Conservation (phyloP, 2,329 filamentous ascomycete genomes). For the Clarireedia homoeocarpa region DNA sequence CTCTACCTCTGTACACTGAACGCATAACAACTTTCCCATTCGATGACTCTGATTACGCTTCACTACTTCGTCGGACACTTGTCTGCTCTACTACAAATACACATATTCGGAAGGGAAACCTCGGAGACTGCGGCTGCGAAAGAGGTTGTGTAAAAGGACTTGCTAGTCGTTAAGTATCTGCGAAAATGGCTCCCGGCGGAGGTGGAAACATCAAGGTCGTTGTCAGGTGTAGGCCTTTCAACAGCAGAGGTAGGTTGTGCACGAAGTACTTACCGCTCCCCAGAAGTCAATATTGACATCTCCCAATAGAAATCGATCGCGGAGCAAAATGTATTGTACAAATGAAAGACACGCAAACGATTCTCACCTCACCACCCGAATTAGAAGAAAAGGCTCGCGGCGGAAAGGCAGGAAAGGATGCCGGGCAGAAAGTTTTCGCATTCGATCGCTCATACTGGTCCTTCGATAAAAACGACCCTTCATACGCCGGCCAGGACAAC, state of each 20-base stretch:
- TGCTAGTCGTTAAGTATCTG: constrained; percentile 10
- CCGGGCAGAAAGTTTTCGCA: constrained; percentile 76
- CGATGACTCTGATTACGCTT: not conserved
- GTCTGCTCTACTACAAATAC: not conserved
- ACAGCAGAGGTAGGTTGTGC: constrained; percentile 66
- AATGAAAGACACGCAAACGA: constrained; percentile 89
- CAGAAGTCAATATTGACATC: constrained; percentile 10
- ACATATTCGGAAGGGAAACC: constrained; percentile 8
- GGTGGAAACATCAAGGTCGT: constrained; percentile 99
- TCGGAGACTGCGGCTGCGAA: not conserved
- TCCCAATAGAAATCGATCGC: constrained; percentile 68
- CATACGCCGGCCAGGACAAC: constrained; percentile 85
- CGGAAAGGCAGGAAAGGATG: constrained; percentile 59
- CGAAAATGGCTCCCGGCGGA: constrained; percentile 34
- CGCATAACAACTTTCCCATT: constrained; percentile 4
- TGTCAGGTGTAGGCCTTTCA: constrained; percentile 92
- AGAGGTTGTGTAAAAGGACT: constrained; percentile 3
- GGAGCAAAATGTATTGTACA: constrained; percentile 93
- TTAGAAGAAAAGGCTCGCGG: constrained; percentile 44
- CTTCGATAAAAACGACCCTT: constrained; percentile 71
- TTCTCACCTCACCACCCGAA: constrained; percentile 67
- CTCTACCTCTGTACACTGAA: constrained; percentile 4
- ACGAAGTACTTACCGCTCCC: not conserved
- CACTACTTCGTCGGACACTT: not conserved
- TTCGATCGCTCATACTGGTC: constrained; percentile 99